phyloP scores from a whole-genome alignment of 2,329 filamentous ascomycete species.

The Pseudophaeomoniella oleicola region DNA sequence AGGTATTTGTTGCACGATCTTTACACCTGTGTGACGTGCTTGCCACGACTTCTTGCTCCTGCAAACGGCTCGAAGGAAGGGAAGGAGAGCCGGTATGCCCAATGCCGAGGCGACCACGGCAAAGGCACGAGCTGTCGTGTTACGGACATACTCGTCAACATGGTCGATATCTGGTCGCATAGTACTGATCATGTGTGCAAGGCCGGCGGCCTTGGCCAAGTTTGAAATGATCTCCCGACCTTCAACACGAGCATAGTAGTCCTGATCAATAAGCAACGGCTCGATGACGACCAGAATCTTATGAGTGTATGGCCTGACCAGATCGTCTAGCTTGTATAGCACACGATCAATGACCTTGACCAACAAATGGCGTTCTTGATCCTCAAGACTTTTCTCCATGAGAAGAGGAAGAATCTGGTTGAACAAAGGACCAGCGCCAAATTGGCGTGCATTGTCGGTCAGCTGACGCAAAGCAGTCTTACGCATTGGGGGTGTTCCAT shows the following conservation, averaged over 20 bases:
- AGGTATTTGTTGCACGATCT: constrained; percentile 97
- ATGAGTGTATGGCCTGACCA: constrained; percentile 91
- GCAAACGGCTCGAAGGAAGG: constrained; percentile 89
- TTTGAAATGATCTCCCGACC: constrained; percentile 98
- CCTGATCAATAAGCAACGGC: constrained; percentile 96
- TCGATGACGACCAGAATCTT: constrained; percentile 98
- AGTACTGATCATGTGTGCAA: constrained; percentile 97
- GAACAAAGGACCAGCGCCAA: constrained; percentile 85
- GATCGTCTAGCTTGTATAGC: constrained; percentile 93
- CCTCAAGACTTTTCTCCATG: constrained; percentile 96
- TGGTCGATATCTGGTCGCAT: constrained; percentile 99
- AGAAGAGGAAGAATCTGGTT: constrained; percentile 93
- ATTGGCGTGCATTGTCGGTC: constrained; percentile 92
- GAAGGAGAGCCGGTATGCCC: constrained; percentile 85
- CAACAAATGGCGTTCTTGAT: constrained; percentile 92
- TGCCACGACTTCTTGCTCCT: constrained; percentile 99
- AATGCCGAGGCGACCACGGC: constrained; percentile 93
- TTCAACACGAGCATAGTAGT: constrained; percentile 97
- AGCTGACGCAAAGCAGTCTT: constrained; percentile 95
- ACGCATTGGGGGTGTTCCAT: constrained; percentile 94
- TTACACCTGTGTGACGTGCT: constrained; percentile 91
- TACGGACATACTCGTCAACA: constrained; percentile 93
- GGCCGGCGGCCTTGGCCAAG: constrained; percentile 84
- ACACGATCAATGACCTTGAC: constrained; percentile 99
- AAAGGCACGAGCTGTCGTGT: constrained; percentile 92